Evolutionary conservation across 2,329 filamentous ascomycete species (phyloP).

Genomic region (Dactylonectria estremocensis): DNA sequence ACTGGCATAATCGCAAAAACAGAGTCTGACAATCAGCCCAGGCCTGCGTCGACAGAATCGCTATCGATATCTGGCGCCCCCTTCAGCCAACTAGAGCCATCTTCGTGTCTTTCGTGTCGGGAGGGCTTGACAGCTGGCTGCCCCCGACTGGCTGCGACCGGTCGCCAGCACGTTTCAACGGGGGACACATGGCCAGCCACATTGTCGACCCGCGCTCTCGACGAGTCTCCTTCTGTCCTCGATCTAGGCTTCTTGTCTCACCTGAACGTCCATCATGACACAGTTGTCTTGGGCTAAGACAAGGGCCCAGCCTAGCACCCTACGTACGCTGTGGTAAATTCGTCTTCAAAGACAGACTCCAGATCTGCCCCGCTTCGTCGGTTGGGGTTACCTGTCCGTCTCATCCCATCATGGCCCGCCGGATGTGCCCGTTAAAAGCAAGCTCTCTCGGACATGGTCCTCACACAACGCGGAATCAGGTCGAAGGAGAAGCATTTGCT

Average conservation of each 20-base stretch:
- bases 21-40: conserved; percentile 41
- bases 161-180: conserved; percentile 54
- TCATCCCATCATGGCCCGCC: conserved; percentile 29
- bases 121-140: conserved; percentile 51
- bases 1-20: conserved; percentile 34
- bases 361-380: conserved; percentile 22
- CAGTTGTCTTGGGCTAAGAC: conserved; percentile 37
- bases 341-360: conserved; percentile 9
- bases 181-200: conserved; percentile 57
- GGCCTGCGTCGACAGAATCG: conserved; percentile 26
- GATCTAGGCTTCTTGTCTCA: conserved; percentile 43
- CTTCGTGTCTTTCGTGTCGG: conserved; percentile 40
- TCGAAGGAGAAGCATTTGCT: conserved; percentile 35
- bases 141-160: conserved; percentile 50
- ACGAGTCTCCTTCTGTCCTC: conserved; percentile 39
- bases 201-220: conserved; percentile 39
- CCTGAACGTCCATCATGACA: conserved; percentile 33
- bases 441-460: conserved; percentile 21
- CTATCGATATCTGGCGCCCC: conserved; percentile 39
- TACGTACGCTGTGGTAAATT: conserved; percentile 33
- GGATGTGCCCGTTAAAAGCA: conserved; percentile 36
- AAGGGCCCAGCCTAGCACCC: conserved; percentile 27
- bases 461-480: conserved; percentile 23
- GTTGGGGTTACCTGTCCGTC: conserved; percentile 25
- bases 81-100: conserved; percentile 36